Evolutionary conservation across 1,139 yeast species (phyloP).

Genomic region (Nadsonia starkeyi-henricii): DNA sequence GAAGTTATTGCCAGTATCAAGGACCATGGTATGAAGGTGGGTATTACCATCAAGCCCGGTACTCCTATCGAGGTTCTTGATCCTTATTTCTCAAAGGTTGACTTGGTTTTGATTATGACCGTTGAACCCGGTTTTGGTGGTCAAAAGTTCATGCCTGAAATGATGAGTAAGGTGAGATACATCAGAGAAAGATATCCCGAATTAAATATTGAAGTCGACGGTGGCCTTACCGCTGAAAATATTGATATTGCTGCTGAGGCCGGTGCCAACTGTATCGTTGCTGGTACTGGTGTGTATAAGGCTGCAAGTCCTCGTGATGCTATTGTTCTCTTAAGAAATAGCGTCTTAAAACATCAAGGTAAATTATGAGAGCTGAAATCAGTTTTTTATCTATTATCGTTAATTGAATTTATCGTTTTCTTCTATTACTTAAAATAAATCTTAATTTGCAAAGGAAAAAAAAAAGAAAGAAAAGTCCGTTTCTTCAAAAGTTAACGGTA

Average conservation of each 20-base stretch:
- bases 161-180: conserved; percentile 88
- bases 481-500: no score
- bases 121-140: conserved; percentile 99
- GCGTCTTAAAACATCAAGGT: conserved; percentile 31
- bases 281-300: conserved; percentile 88
- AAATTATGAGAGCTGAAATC: neutral
- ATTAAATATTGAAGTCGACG: conserved; percentile 88
- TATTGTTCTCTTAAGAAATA: conserved; percentile 48
- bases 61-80: conserved; percentile 78
- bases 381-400: no score
- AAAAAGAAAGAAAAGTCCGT: no score
- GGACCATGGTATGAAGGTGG: conserved; percentile 77
- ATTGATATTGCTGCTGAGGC: conserved; percentile 78
- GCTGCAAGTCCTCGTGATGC: conserved; percentile 67
- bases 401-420: no score
- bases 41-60: conserved; percentile 88
- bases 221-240: conserved; percentile 83
- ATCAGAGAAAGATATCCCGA: conserved; percentile 63
- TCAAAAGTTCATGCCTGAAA: conserved; percentile 84
- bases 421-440: no score
- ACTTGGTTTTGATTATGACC: conserved; percentile 93
- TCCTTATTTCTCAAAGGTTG: conserved; percentile 64
- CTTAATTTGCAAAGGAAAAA: no score
- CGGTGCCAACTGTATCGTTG: conserved; percentile 96
- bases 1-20: conserved; percentile 65